Base-by-base conservation (phyloP, 179 eudicot species). In the Silene vulgaris region DNA sequence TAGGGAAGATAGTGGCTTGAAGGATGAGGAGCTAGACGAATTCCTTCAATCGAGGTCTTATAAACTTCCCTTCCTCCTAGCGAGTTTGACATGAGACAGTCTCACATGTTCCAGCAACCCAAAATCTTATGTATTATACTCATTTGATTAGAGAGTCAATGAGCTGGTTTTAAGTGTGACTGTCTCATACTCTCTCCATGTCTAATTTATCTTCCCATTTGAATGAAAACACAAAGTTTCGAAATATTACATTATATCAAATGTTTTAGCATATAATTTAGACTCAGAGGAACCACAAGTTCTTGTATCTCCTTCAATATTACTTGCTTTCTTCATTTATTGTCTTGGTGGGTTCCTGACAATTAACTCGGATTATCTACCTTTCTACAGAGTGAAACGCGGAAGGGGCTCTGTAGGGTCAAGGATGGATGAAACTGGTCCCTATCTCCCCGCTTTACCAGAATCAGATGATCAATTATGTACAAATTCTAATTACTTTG, bases 371-470 rank as follows among this genome's bases (percentile, higher is more conserved):
- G 75, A 20, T 71, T 23, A 11, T 81, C 8, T 65, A 54, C 28
- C 52, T 32, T n/a, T 28, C 83, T 75, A 68, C 88, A 94, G 98
- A 87, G 84, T 68, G 20, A 94, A 94, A 84, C 91, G 98, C 50
- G 98, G 98, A 8, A 87, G 96, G 72, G 98, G 98, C 75, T 80
- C 92, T 65, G 76, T 91, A 81, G 98, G 98, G n/a, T 86, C 97
- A 74, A 83, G 97, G 80, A 94, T 94, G 96, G 97, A 94, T 79
- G 98, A 93, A 88, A 82, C 96, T 14, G 97, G 98, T 68, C 98
- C 96, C 43, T 94, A 86, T 73, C 90, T 90, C 63, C 86, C 90
- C 67, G 68, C 74, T 43, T 20, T 54, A 61, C 64, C 82, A 65
- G 87, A 83, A 48, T 70, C 84, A 20, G 76, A 77, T 17, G 86